Base-by-base conservation (phyloP, 768 basidiomycete genomes). In the Podaxis sp. region DNA sequence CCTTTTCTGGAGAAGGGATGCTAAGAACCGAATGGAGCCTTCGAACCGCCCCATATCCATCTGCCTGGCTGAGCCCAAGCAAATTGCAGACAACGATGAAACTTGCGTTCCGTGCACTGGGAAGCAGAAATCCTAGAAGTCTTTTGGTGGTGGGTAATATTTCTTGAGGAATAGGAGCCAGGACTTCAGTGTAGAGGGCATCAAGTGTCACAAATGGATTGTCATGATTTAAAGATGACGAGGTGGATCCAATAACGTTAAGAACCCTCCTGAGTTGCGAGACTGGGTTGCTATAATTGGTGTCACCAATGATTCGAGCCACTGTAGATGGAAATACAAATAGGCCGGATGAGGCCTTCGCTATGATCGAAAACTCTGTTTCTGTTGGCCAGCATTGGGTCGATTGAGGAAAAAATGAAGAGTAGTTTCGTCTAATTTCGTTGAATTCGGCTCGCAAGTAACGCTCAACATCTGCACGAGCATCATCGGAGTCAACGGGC, bases 301-400 rank as follows among this genome's bases (percentile, higher is more conserved):
- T 9, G 12, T 66, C 65, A 12, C 58, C 69, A 40, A 71, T 62
- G 60, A 67, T 72, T n/a, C 68, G 66, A 3, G 71, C 40, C 33
- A 66, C 65, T 6, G 68, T 69, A 2, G 69, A 65, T 2, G 66
- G 67, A 24, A 71, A 75, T 26, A 71, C 68, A 52, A 73, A 73
- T 51, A 68, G 67, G 4, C 72, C 70, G 2, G 67, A 68, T 1
- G 73, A 67, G 11, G 65, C 68, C 4, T 64, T 13, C 0, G 67
- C 67, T 2, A 74, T 64, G 0, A 19, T 33, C 11, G 66, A 30
- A 3, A 71, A 54, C 2, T 63, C 42, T 3, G 60, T 55, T 0
- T 52, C 17, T 3, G 57, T 3, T 1, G 72, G 73, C 73, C 72
- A 74, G n/a, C 65, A 59, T 36, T 63, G 38, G 1, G 57, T 13